These are phyloP conservation scores for Kwoniella dejecticola DNA, from an alignment of 768 basidiomycete genomes.

Conservation along the genomic window DNA sequence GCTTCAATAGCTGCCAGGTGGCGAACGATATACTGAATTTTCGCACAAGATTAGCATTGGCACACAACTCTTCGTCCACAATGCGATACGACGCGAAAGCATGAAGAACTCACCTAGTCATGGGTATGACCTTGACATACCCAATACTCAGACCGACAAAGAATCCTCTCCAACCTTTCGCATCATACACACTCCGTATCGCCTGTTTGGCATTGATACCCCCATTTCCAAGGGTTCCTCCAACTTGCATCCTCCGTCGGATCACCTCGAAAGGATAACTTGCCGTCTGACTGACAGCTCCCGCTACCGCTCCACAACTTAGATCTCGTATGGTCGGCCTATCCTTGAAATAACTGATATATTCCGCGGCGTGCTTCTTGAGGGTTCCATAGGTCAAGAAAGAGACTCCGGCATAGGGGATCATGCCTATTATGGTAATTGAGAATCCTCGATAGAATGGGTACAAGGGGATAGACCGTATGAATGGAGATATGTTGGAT, in stretches of 20 bases:
- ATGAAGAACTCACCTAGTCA: conserved; percentile 63
- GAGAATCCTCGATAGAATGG: conserved; percentile 94
- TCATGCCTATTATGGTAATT: conserved; percentile 85
- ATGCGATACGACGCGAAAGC: not conserved
- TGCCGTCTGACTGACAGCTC: conserved; percentile 79
- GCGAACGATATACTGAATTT: conserved; percentile 73
- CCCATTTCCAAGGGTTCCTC: conserved; percentile 67
- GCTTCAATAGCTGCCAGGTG: conserved; percentile 82
- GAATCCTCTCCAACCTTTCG: conserved; percentile 81
- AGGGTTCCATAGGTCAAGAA: conserved; percentile 85
- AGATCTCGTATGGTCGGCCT: conserved; percentile 68
- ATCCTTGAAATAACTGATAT: conserved; percentile 39
- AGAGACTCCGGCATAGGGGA: conserved; percentile 92
- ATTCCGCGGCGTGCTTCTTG: conserved; percentile 59
- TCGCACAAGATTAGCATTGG: not conserved
- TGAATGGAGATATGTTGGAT: conserved; percentile 44
- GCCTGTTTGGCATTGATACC: conserved; percentile 83
- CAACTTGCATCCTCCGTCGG: conserved; percentile 91
- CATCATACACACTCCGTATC: conserved; percentile 65
- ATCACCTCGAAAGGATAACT: conserved; percentile 95
- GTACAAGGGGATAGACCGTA: conserved; percentile 59
- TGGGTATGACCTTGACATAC: conserved; percentile 90
- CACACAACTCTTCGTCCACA: not conserved
- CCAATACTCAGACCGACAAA: conserved; percentile 89
- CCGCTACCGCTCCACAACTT: conserved; percentile 79